Base-by-base conservation (phyloP, 805 yeast species). In the Wickerhamomyces hampshirensis region DNA sequence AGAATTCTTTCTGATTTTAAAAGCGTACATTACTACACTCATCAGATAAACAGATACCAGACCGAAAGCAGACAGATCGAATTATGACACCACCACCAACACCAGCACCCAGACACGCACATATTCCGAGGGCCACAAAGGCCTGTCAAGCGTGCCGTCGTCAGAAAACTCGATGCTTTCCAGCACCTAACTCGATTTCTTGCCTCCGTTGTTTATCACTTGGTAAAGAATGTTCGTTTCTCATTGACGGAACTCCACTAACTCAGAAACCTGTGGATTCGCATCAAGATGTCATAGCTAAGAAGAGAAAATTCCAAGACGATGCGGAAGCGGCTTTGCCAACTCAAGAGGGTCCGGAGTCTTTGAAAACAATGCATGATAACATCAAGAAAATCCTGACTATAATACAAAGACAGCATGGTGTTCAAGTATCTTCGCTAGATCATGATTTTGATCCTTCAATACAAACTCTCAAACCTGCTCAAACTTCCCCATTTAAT, bases 161-260 rank as follows among this genome's bases (percentile, higher is more conserved):
- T 33, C 76, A 71, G 42, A 77, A 77, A 59, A 72, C 86, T 1
- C 59, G 83, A 39, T 81, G 88, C 46, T 71, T 78, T 50, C 71
- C 79, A 34, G 66, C 76, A 2, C 56, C 58, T 6, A 46, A 53
- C 10, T 64, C 72, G 1, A 55, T 60, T 11, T 40, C 75, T 3
- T 80, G 88, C 58, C 56, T 79, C 15, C 58, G 86, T 16, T 81
- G 88, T 50, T 58, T 65, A 1, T 74, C 79, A 5, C 56, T 78
- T 26, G 71, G 67, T 5, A 58, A 65, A 21, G 58, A 53, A 16
- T 81, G 88, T 23, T 44, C 49, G 10, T 48, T 50, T 31, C 35
- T 44, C 5, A 31, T 35, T 3, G 50, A 48, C 15, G 49, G 48
- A 5, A 32, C 44, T 4, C 50, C 49, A 4, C 21, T 29, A n/a